Conservation (phyloP, 805 yeast species). For the Starmerella powellii region DNA sequence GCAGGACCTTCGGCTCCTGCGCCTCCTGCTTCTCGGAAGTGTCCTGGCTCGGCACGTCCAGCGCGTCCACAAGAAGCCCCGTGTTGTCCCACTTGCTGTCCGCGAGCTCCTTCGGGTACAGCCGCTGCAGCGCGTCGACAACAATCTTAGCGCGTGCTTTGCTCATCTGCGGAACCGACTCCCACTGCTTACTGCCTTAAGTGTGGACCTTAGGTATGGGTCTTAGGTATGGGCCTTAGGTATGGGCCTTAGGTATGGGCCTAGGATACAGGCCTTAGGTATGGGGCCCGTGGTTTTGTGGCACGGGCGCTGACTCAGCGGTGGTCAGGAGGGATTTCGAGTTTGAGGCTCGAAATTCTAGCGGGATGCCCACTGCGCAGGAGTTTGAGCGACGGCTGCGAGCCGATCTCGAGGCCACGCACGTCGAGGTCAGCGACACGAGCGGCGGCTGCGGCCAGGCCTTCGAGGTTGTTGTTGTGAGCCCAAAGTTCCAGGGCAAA, state of each 20-base stretch:
- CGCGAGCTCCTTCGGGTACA: conserved; percentile 73
- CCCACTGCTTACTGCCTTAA: not conserved
- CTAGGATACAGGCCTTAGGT: too few species aligned
- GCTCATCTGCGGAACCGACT: not conserved
- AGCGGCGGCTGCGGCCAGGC: conserved; percentile 98
- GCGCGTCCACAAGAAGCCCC: conserved; percentile 70
- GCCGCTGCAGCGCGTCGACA: conserved; percentile 40
- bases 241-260: too few species aligned
- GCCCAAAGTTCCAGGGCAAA: conserved; percentile 60
- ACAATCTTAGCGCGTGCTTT: conserved; percentile 11
- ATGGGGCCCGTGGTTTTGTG: too few species aligned
- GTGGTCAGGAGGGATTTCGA: not conserved
- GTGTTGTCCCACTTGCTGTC: conserved; percentile 93
- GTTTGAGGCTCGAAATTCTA: not conserved
- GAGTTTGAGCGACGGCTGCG: conserved; percentile 31
- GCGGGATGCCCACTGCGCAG: conserved; percentile 13
- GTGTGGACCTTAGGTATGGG: not conserved
- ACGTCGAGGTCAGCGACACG: conserved; percentile 65
- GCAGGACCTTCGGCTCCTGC: conserved; percentile 33
- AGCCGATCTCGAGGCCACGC: conserved; percentile 45
- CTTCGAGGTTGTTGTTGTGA: conserved; percentile 80
- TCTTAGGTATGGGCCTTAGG: too few species aligned
- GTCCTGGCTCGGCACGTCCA: too few species aligned
- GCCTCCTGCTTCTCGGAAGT: conserved; percentile 22
- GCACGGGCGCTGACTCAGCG: not conserved